Evolutionary conservation across 768 basidiomycete genomes (phyloP).

Genomic region (Pleurotus ostreatus): DNA sequence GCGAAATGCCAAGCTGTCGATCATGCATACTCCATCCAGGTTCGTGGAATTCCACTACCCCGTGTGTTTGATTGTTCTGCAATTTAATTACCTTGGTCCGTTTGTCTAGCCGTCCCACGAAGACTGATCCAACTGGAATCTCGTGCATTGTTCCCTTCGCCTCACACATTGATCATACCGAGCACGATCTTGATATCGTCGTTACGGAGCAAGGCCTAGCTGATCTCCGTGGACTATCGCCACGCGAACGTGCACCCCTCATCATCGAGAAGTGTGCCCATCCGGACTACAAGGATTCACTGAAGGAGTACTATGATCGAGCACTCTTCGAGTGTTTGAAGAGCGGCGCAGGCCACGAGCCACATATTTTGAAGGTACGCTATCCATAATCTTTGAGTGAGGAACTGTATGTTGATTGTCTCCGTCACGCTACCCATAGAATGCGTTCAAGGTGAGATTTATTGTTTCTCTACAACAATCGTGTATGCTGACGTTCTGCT

Average conservation of each 20-base stretch:
- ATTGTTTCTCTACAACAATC: neutral
- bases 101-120: slow-evolving; percentile 34
- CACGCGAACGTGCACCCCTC: slow-evolving; percentile 39
- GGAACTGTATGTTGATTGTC: neutral
- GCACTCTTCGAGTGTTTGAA: slow-evolving; percentile 38
- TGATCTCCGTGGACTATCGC: slow-evolving; percentile 42
- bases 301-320: slow-evolving; percentile 43
- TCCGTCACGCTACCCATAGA: slow-evolving; percentile 10
- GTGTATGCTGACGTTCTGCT: neutral
- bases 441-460: slow-evolving; percentile 18
- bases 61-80: neutral
- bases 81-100: neutral
- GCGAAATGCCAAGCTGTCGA: slow-evolving; percentile 44
- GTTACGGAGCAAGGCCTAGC: slow-evolving; percentile 48
- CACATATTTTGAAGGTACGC: slow-evolving; percentile 42
- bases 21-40: slow-evolving; percentile 48
- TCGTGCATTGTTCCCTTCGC: slow-evolving; percentile 47
- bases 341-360: slow-evolving; percentile 41
- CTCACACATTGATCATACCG: slow-evolving; percentile 45
- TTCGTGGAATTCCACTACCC: slow-evolving; percentile 9
- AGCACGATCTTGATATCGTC: slow-evolving; percentile 44
- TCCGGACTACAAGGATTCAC: slow-evolving; percentile 38
- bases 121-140: slow-evolving; percentile 45
- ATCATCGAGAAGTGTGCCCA: slow-evolving; percentile 48
- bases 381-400: neutral